A percentile compares a stretch with the other conserved stretches of the same genome.
Conservation (phyloP, 805 yeast species). For the Starmerella apis region DNA sequence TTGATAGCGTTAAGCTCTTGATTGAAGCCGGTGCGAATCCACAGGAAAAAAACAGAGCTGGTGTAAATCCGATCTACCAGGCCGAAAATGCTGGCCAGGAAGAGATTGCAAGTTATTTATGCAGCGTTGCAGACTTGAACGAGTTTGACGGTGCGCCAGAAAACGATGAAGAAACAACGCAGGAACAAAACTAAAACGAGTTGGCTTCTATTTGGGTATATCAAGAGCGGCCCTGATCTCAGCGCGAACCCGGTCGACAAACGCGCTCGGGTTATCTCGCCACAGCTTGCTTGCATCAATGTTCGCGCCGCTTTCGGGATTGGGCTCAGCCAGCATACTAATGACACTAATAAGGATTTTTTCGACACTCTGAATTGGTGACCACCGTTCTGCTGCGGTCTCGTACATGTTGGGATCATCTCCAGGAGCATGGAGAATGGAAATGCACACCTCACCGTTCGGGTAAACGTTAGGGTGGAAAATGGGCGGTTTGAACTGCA, state of each 20-base stretch:
- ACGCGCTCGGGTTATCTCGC: conserved; percentile 72
- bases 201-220: conserved; percentile 31
- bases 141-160: conserved; percentile 11
- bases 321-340: conserved; percentile 93
- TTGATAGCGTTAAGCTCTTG: conserved; percentile 55
- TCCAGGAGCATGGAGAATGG: conserved; percentile 91
- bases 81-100: conserved; percentile 72
- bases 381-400: conserved; percentile 93
- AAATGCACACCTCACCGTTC: conserved; percentile 92
- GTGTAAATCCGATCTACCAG: conserved; percentile 77
- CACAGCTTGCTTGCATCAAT: conserved; percentile 72
- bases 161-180: background rate
- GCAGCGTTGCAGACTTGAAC: conserved; percentile 49
- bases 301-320: conserved; percentile 92
- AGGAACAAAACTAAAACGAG: background rate
- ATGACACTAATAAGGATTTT: conserved; percentile 85
- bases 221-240: conserved; percentile 69
- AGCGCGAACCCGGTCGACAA: conserved; percentile 49
- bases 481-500: conserved; percentile 67
- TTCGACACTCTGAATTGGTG: conserved; percentile 96
- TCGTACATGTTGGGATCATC: conserved; percentile 96
- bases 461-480: conserved; percentile 88
- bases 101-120: conserved; percentile 66
- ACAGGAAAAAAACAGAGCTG: conserved; percentile 58
- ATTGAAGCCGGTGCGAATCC: conserved; percentile 79